Evolutionary conservation across 352 stramenopile genomes (phyloP), one percentile per base, ranked within the genome.

Genomic region (Pythium periplocum): DNA sequence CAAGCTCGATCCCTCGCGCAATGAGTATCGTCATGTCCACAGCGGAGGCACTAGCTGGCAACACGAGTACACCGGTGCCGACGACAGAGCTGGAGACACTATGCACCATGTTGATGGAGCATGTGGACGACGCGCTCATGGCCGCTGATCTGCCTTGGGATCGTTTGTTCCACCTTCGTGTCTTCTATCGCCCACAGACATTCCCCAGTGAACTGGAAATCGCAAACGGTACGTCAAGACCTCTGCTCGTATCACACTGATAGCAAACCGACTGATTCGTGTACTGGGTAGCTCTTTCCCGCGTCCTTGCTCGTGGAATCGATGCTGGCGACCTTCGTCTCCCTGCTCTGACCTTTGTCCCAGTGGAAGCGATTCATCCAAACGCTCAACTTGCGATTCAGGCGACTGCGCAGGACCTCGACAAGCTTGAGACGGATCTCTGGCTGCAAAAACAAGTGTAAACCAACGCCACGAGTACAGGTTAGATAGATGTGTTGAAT

Each of bases 351-450:
- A 93, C 84, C 46, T 90, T 94, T 57, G 64, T 94, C 12, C 80
- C 79, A 7, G 79, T 86, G 12, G 64, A 86, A 8, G 65, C 62
- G 26, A 83, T 94, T 12, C 76, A 87, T 33, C 50, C 57, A 7
- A 57, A 71, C 53, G 71, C 78, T 2, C 50, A 65, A 0, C 31
- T 84, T 39, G 76, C 75, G 1, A 41, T 90, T 17, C 80, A 93
- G 40, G 69, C 88, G 47, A 86, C 78, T 5, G 80, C 78, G 12
- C 78, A 91, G 51, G 82, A 94, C 49, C 52, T 90, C 26, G 84
- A 94, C 37, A 86, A 85, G 48, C 52, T 94, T 4, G 84, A 94
- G 55, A 92, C 84, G 4, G 82, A 94, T 53, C 62, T 94, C 17
- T 94, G 84, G 84, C 63, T 94, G 47, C 74, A 74, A 42, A 81